Conservation (phyloP, 2,329 filamentous ascomycete species). For the Trichoderma endophyticum region DNA sequence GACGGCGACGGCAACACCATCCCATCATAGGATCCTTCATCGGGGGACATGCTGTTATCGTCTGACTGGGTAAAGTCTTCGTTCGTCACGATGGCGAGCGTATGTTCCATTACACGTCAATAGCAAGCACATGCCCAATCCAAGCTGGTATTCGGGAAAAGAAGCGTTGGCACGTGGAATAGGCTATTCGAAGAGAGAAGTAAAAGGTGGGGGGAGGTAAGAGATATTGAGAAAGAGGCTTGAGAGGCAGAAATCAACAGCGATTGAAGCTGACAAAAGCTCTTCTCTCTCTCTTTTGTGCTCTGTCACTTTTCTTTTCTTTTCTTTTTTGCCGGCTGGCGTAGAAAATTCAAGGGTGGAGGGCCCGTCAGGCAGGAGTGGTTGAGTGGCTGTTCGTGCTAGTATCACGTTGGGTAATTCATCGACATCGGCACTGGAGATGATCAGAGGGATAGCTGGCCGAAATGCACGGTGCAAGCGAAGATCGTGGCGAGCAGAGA, state of each 20-base stretch:
- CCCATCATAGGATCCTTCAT: slow-evolving; percentile 34
- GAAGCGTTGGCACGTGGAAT: not conserved
- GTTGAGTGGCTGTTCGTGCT: slow-evolving; percentile 27
- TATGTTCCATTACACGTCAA: slow-evolving; percentile 47
- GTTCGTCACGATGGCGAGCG: slow-evolving; percentile 41
- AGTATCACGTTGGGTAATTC: slow-evolving; percentile 23
- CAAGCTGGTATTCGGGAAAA: not conserved
- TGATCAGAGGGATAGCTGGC: slow-evolving; percentile 30
- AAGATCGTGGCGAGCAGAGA: slow-evolving; percentile 25
- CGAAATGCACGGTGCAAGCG: slow-evolving; percentile 25
- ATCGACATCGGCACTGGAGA: slow-evolving; percentile 29
- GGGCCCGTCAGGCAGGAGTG: slow-evolving; percentile 25
- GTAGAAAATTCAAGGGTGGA: slow-evolving; percentile 27
- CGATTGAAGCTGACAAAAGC: not conserved
- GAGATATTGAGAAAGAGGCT: not conserved
- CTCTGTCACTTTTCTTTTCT: not conserved
- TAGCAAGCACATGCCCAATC: slow-evolving; percentile 40
- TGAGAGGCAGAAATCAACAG: not conserved
- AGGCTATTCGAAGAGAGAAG: not conserved
- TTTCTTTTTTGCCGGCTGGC: not conserved
- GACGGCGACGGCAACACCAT: slow-evolving; percentile 33
- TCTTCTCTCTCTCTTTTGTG: not conserved
- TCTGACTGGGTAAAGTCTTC: slow-evolving; percentile 46
- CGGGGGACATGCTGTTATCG: slow-evolving; percentile 44
- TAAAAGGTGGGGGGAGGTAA: slow-evolving; percentile 1